phyloP scores from a whole-genome alignment of 768 basidiomycete genomes.

The Gymnopilus dilepis region DNA sequence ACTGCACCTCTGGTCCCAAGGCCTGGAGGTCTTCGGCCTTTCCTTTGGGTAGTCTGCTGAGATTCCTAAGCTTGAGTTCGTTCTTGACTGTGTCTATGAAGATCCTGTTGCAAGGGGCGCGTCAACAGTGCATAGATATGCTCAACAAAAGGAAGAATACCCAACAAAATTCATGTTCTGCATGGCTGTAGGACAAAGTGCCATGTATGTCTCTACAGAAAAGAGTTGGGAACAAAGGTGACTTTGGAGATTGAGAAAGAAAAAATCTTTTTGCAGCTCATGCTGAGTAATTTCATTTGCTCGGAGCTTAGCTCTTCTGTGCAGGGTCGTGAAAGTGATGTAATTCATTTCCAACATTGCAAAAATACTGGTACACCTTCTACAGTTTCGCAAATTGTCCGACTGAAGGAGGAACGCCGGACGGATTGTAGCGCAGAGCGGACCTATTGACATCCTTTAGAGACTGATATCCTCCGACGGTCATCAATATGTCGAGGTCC shows the following conservation, averaged over 20 bases:
- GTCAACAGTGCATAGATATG: not conserved
- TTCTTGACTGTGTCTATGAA: not conserved
- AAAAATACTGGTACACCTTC: not conserved
- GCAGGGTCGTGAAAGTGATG: not conserved
- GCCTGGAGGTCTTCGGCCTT: too few relatives aligned
- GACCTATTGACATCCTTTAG: conserved; percentile 10
- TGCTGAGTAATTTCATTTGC: too few relatives aligned
- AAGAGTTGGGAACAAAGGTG: too few relatives aligned
- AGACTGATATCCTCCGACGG: conserved; percentile 11
- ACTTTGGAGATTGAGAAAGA: not conserved
- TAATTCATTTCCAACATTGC: not conserved
- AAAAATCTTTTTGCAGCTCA: too few relatives aligned
- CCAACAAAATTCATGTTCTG: not conserved
- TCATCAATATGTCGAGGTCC: conserved; percentile 19
- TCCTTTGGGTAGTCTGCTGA: not conserved
- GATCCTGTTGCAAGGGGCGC: not conserved
- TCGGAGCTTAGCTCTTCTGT: not conserved
- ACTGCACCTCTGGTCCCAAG: not conserved
- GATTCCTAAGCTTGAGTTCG: not conserved
- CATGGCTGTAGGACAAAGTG: too few relatives aligned
- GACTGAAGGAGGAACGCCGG: not conserved
- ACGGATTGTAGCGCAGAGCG: conserved; percentile 9
- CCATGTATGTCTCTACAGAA: too few relatives aligned
- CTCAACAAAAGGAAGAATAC: not conserved
- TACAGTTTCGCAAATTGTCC: conserved; percentile 9